Conservation (phyloP, 805 yeast species). For the Ogataea nonfermentans region DNA sequence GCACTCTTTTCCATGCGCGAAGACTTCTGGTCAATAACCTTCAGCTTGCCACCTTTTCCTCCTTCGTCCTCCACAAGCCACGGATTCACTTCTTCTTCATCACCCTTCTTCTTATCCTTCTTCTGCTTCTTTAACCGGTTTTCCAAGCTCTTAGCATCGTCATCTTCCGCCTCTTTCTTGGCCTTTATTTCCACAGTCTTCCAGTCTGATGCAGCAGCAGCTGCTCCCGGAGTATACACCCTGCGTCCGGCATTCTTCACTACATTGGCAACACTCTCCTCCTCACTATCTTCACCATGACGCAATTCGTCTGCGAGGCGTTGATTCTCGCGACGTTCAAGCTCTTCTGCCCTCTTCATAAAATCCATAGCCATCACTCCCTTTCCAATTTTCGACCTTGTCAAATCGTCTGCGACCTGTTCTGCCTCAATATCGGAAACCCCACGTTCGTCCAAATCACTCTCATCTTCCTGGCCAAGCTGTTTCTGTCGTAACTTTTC, state of each 20-base stretch:
- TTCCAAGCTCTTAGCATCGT: slow-evolving; percentile 46
- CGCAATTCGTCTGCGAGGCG: slow-evolving; percentile 51
- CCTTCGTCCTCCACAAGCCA: slow-evolving; percentile 40
- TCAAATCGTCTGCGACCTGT: slow-evolving; percentile 34
- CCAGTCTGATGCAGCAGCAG: slow-evolving; percentile 37
- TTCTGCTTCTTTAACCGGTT: slow-evolving; percentile 35
- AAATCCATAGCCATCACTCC: slow-evolving; percentile 94
- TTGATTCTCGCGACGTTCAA: slow-evolving; percentile 58
- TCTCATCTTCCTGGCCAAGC: slow-evolving; percentile 55
- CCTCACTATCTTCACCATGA: slow-evolving; percentile 38
- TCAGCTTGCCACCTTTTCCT: slow-evolving; percentile 44
- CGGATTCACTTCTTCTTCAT: slow-evolving; percentile 42
- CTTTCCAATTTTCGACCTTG: slow-evolving; percentile 58
- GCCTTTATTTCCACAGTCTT: slow-evolving; percentile 37
- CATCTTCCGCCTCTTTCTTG: slow-evolving; percentile 47
- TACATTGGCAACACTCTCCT: slow-evolving; percentile 45
- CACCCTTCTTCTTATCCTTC: slow-evolving; percentile 10
- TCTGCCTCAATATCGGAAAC: slow-evolving; percentile 50
- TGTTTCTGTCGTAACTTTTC: slow-evolving; percentile 73
- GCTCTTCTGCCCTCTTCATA: slow-evolving; percentile 85
- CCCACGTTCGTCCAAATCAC: slow-evolving; percentile 40
- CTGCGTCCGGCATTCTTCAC: slow-evolving; percentile 74
- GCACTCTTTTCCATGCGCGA: slow-evolving; percentile 48
- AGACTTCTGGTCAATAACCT: slow-evolving; percentile 48
- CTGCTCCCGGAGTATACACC: slow-evolving; percentile 65